These are phyloP conservation scores for Aspergillus sp. DNA, from an alignment of 2,329 filamentous ascomycete genomes.

Conservation along the genomic window DNA sequence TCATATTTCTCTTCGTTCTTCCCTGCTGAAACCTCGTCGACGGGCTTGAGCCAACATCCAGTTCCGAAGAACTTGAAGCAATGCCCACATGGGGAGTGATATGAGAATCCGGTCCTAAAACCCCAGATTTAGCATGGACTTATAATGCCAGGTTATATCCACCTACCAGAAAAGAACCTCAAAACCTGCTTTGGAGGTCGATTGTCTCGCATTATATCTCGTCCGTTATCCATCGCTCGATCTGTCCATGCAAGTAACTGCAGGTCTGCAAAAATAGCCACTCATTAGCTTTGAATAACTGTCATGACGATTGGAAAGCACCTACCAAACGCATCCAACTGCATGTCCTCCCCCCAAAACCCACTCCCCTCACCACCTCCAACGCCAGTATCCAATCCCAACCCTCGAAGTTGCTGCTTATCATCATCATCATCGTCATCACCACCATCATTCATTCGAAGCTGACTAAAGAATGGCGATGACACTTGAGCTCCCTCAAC, in stretches of 20 bases:
- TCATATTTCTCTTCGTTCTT: conserved; percentile 2
- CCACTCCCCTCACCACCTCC: not conserved
- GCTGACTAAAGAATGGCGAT: conserved; percentile 3
- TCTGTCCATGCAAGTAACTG: conserved; percentile 31
- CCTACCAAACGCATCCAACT: conserved; percentile 47
- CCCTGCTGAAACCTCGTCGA: conserved; percentile 17
- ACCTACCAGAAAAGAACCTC: conserved; percentile 26
- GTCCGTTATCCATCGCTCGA: conserved; percentile 4
- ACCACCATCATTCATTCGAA: not conserved
- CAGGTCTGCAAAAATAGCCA: conserved; percentile 21
- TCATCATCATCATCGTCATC: not conserved
- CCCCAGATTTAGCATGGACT: not conserved
- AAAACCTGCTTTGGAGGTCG: conserved; percentile 14
- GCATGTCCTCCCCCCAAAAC: conserved; percentile 1
- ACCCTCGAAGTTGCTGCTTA: not conserved
- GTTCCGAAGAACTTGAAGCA: conserved; percentile 23
- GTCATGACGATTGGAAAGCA: not conserved
- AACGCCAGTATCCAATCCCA: not conserved
- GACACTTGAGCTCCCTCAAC: conserved; percentile 16
- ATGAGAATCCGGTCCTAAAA: conserved; percentile 12
- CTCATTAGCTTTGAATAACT: not conserved
- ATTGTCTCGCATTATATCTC: not conserved
- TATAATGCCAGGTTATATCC: not conserved
- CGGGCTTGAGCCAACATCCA: conserved; percentile 25
- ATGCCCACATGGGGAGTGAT: conserved; percentile 15